Conservation (phyloP, 2,329 filamentous ascomycete genomes). For the Monosporascus sp. region DNA sequence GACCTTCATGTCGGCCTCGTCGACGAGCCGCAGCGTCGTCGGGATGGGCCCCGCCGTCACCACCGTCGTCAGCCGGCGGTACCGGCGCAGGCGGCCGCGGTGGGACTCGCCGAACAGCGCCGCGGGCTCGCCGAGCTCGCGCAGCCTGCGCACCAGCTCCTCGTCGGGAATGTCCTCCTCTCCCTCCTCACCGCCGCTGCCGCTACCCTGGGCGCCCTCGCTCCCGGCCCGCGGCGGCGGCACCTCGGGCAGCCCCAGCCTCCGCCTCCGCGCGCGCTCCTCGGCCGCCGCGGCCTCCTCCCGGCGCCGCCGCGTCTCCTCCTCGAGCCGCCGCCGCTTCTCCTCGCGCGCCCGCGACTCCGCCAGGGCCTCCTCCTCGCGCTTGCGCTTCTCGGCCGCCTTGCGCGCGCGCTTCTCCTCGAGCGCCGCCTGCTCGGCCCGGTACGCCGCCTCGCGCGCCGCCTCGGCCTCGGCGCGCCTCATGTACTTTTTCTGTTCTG, state of each 20-base stretch:
- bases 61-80: slow-evolving; percentile 57
- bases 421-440: slow-evolving; percentile 70
- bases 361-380: slow-evolving; percentile 76
- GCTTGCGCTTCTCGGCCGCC: slow-evolving; percentile 74
- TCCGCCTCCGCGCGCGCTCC: slow-evolving; percentile 66
- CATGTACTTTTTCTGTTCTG: slow-evolving; percentile 65
- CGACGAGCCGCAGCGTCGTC: slow-evolving; percentile 72
- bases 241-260: slow-evolving; percentile 75
- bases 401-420: slow-evolving; percentile 67
- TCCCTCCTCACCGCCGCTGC: slow-evolving; percentile 34
- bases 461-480: slow-evolving; percentile 84
- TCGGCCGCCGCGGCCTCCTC: slow-evolving; percentile 70
- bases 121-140: slow-evolving; percentile 67
- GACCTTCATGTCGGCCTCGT: slow-evolving; percentile 87
- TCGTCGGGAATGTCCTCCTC: slow-evolving; percentile 65
- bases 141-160: slow-evolving; percentile 62
- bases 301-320: slow-evolving; percentile 65
- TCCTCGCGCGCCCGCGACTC: slow-evolving; percentile 68
- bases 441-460: slow-evolving; percentile 72
- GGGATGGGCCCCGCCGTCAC: slow-evolving; percentile 76
- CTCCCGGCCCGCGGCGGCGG: slow-evolving; percentile 34
- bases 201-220: slow-evolving; percentile 37
- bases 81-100: slow-evolving; percentile 61
- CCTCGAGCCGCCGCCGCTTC: slow-evolving; percentile 74
- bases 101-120: slow-evolving; percentile 79